Base-by-base conservation (phyloP, 169 alveolate genomes). In the Condylostoma magnum region DNA sequence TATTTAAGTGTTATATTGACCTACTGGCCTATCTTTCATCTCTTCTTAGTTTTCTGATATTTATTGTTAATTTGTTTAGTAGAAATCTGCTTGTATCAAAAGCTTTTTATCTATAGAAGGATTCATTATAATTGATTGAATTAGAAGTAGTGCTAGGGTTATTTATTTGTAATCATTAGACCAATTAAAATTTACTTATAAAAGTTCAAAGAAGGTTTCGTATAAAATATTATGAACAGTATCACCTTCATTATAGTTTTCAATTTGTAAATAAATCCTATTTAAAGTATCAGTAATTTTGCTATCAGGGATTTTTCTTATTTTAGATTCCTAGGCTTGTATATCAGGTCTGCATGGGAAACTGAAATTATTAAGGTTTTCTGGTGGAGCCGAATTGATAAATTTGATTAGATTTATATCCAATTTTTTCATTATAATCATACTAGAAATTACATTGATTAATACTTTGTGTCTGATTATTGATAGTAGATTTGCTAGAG, bases 101-200 rank as follows among this genome's bases (percentile, higher is more conserved):
- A 50, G 12, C 10, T 15, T 30, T 20, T 4, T 67, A 3, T 36
- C 0, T 18, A 67, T 1, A n/a, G 22, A 0, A 18, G 31, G 25
- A 20, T 47, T 67, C 38, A 20, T 6, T 3, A 67, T 8, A 12
- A 67, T 8, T 2, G 36, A 25, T n/a, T 47, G 48, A 30, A 67
- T 47, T 2, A 30, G 4, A 5, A 67, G 51, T 31, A 50, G 33
- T 6, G 76, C 18, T 3, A 67, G 65, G 22, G 34, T 0, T 25
- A 67, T 22, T 31, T 48, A 22, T 48, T 28, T 67, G 36, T 43
- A 48, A 50, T 67, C 76, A 48, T 50, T 67, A 12, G 56, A 46
- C 44, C 36, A 15, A 8, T 41, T 41, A 41, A 41, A 41, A 41
- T 10, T 41, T 41, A 41, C 48, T 8, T 15, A 10, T 41, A 41